Evolutionary conservation across 2,329 filamentous ascomycete species (phyloP), one percentile per base, ranked within the genome.

Genomic region (Phialocephala sp.): DNA sequence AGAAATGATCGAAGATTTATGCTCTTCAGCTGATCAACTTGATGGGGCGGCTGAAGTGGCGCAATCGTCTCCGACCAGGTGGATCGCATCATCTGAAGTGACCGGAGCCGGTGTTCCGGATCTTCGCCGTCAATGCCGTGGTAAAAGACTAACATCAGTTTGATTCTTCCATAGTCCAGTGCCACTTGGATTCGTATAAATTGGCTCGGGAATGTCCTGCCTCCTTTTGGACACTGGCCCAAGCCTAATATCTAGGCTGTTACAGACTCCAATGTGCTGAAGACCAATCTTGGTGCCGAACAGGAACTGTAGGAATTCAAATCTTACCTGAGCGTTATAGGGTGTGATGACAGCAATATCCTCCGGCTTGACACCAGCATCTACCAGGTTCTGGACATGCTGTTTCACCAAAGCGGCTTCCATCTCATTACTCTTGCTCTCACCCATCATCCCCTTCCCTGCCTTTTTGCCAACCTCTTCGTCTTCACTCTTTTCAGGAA

Each of bases 341-440:
- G 95, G 95, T 57, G 95, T 97, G 61, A 99, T 89, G 14, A 98
- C 89, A 0, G 94, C 95, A 73, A 99, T 94, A 74, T 97, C 93
- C 73, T 92, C 89, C 3, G 92, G 82, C 71, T 84, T 88, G 36
- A 99, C 86, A 0, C 95, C 95, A 0, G 93, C 90, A 27, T 86
- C 83, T n/a, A 97, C 85, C 47, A 99, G 81, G 68, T 85, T 86
- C 63, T 83, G 80, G 47, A 97, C 91, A 76, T 99, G 94, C 74
- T 87, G 83, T 67, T 84, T 87, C 8, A 97, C 94, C 61, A 98
- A 82, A 47, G 87, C 84, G 0, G 93, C 94, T 79, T 99, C 94
- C 84, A 92, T 91, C 74, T 93, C 91, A 75, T 98, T 98, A 80
- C 91, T 93, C 80, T 96, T 97, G 77, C 92, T 97, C 70, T 92